Evolutionary conservation across 108 stramenopile genomes (phyloP), one percentile per base, ranked within the genome.

Genomic region (Stephanodiscus triporus): DNA sequence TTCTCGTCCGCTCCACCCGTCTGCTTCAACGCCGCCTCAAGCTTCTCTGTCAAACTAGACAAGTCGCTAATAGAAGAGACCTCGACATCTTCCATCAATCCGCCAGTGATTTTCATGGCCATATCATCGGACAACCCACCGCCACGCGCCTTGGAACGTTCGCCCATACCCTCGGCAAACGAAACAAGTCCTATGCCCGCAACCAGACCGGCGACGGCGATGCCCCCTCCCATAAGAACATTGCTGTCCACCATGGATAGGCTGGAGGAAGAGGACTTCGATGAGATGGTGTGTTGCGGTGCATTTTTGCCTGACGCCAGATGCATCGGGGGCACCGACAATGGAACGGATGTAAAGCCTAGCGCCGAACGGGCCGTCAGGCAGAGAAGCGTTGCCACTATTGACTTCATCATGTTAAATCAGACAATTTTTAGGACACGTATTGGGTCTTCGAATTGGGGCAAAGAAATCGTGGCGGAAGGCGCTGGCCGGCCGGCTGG

Each of bases 21-120:
- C 66, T 89, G 79, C 66, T 87, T 94, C 68, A 94, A 68, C n/a
- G 90, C 93, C 27, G 77, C 63, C 80, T 94, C 93, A 73, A 94
- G 69, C 56, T 94, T 90, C 45, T 80, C 78, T 16, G 93, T 90
- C 56, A 94, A 76, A 30, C 87, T 87, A 47, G 85, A 85, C 42
- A 94, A 70, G 82, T 94, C 93, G 34, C 76, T 76, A 2, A 94
- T 88, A 30, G 89, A 82, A 61, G 82, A 83, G 13, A 94, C 90
- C 73, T 94, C 93, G 11, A 88, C 86, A 85, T 94, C 93, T 70
- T 94, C 93, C 89, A 94, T 60, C n/a, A 94, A 70, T 51, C 78
- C 77, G 22, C 93, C 93, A 40, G 86, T 68, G 45, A 91, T 66
- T 64, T 83, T 73, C 4, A 89, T 94, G 2, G 86, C 73, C 93